phyloP scores from a whole-genome alignment of 1,139 yeast genomes.

The Torulaspora pretoriensis region DNA sequence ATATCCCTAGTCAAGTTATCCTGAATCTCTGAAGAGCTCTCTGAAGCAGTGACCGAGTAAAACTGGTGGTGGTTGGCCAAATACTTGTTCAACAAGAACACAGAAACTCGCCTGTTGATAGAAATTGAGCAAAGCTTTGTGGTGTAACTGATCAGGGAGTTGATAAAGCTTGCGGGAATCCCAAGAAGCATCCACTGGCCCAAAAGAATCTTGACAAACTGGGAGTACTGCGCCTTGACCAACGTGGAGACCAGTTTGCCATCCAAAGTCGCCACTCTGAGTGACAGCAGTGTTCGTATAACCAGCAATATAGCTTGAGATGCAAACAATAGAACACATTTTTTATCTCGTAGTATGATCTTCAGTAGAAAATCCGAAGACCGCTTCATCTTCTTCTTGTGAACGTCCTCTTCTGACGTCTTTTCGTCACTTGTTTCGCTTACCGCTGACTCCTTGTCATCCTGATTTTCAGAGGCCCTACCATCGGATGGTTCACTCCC shows the following conservation, averaged over 20 bases:
- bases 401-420: not conserved
- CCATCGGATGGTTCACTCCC: constrained; percentile 9
- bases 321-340: constrained; percentile 38
- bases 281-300: constrained; percentile 66
- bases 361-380: constrained; percentile 26
- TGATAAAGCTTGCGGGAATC: constrained; percentile 78
- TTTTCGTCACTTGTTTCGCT: constrained; percentile 5
- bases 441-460: constrained; percentile 3
- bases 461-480: constrained; percentile 9
- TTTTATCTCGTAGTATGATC: constrained; percentile 30
- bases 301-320: constrained; percentile 62
- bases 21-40: constrained; percentile 27
- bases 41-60: constrained; percentile 30
- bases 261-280: constrained; percentile 82
- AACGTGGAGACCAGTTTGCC: constrained; percentile 81
- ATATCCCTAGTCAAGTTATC: constrained; percentile 48
- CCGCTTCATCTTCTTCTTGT: constrained; percentile 8
- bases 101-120: constrained; percentile 63
- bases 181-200: constrained; percentile 83
- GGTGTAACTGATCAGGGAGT: constrained; percentile 67
- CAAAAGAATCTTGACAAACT: constrained; percentile 56
- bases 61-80: constrained; percentile 33
- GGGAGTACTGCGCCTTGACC: constrained; percentile 63
- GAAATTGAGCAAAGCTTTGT: constrained; percentile 64
- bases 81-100: constrained; percentile 51